Conservation (phyloP, 2,329 filamentous ascomycete species). For the Proliferodiscus dingleyae region DNA sequence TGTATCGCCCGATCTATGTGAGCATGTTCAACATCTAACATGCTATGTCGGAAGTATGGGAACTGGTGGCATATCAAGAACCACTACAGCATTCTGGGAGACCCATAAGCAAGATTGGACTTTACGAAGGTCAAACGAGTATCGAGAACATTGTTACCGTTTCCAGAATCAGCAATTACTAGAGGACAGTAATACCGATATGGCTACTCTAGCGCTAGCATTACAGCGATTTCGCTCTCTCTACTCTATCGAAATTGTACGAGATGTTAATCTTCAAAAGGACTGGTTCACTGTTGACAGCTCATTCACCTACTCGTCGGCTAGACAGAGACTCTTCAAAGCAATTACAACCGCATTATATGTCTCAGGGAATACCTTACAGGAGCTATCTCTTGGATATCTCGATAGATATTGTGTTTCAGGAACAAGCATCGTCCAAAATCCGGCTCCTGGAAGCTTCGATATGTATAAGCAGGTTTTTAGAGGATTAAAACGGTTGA, state of each 20-base stretch:
- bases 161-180: too few species aligned
- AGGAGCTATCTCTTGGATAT: background rate
- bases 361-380: background rate
- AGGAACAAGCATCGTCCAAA: background rate
- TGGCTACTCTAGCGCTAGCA: background rate
- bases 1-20: background rate
- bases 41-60: background rate
- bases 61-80: background rate
- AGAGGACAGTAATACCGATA: too few species aligned
- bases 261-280: constrained; percentile 10
- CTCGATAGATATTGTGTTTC: background rate
- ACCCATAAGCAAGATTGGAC: background rate
- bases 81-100: too few species aligned
- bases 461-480: background rate
- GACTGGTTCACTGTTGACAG: background rate
- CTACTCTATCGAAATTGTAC: background rate
- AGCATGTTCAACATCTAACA: constrained; percentile 11
- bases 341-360: background rate
- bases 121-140: background rate
- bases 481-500: background rate
- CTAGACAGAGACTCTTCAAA: background rate
- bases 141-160: background rate
- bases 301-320: background rate
- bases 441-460: background rate
- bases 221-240: background rate